Evolutionary conservation across 78 protist species (phyloP), one percentile per base, ranked within the genome.

Genomic region (Trichosphaerium sp.): DNA sequence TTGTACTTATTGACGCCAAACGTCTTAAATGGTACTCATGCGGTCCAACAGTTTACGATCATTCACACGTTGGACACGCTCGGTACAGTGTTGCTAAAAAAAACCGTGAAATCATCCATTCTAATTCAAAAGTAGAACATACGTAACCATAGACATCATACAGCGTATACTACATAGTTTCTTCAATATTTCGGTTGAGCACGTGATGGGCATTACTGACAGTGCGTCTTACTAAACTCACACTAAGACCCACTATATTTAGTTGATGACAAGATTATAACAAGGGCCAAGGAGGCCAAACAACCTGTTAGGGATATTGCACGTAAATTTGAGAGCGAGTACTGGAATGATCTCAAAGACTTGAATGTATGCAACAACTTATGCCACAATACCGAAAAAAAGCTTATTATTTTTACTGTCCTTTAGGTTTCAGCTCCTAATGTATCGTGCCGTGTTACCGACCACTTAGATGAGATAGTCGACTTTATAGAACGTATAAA

Each of bases 141-240:
- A 95, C 74, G 52, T 96, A 52, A 37, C 92, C 34, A 78, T 96
- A 39, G 99, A 96, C 78, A 90, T 93, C 44, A 42, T 95, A 11
- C 90, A 96, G 18, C 84, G 98, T n/a, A 69, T 97, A 3, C 29
- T 94, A 12, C 63, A 41, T 29, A 90, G 91, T 12, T 93, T 91
- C 72, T 91, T 95, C 55, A 47, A 71, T 37, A 55, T 58, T 10
- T 62, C 52, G 52, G 80, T 85, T 1, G 42, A 69, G 2, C 82
- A 71, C 76, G 89, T 80, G 21, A 83, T 81, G 88, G 79, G 79
- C 41, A 61, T 85, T 65, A 85, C 90, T 3, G 87, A 85, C 69
- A n/a, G n/a, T n/a, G n/a, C n/a, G n/a, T n/a, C n/a, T n/a, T n/a
- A n/a, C n/a, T n/a, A n/a, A n/a, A n/a, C n/a, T n/a, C n/a, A n/a